phyloP scores from a whole-genome alignment of 2,329 filamentous ascomycete genomes.

The Neurospora sp. region DNA sequence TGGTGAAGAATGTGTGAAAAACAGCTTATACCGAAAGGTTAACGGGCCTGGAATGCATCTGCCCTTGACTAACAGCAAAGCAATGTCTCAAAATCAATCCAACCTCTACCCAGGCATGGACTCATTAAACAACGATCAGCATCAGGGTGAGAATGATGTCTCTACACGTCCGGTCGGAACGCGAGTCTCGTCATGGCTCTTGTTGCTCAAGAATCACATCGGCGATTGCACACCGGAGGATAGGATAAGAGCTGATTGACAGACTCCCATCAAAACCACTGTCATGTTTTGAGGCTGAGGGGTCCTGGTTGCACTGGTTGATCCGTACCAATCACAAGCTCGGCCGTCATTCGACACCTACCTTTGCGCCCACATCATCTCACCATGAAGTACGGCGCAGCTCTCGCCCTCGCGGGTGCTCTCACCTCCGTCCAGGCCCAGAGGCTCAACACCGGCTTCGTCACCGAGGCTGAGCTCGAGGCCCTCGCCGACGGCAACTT shows the following conservation, averaged over 20 bases:
- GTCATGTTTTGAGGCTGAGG: not conserved
- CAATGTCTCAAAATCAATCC: not conserved
- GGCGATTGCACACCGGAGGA: not conserved
- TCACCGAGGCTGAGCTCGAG: not conserved
- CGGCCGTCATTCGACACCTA: not conserved
- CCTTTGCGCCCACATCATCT: not conserved
- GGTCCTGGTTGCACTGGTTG: not conserved
- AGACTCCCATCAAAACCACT: too few species aligned
- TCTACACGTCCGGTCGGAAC: not conserved
- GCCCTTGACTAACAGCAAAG: not conserved
- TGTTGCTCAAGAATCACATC: not conserved
- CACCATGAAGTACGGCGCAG: not conserved
- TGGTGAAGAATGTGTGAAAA: not conserved
- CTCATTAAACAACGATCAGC: not conserved
- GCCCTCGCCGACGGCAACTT: not conserved
- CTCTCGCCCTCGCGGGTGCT: not conserved
- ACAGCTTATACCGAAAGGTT: not conserved
- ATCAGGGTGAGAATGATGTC: not conserved
- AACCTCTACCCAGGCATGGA: not conserved
- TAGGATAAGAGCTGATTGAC: not conserved
- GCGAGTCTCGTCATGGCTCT: not conserved
- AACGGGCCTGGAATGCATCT: not conserved
- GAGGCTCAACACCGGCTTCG: not conserved
- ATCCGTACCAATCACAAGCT: not conserved
- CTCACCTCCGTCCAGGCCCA: not conserved